Evolutionary conservation across 345 rosid species (phyloP), one percentile per base, ranked within the genome.

Genomic region (Alliaria petiolata): DNA sequence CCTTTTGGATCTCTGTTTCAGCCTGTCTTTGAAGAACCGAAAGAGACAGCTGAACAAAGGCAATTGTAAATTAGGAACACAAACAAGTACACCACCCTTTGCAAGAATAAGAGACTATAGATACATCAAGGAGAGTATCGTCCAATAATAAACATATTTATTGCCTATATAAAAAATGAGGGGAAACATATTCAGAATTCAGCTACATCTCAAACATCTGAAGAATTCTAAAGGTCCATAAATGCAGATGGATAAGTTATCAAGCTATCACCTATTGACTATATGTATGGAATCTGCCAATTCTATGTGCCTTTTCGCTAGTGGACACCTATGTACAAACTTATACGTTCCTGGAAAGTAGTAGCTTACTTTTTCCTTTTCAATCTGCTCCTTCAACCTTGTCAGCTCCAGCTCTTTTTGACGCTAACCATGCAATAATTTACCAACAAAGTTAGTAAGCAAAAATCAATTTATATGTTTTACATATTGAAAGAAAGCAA

Each of bases 391-490:
- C 80, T 89, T 89, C 84, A 93, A 78, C 65, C 1, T 80, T 51
- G 87, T 83, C 71, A 93, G 62, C 78, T 93, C 95, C 86, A 86
- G 75, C 86, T 89, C 97, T 82, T 89, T 93, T 67, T 89, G 88
- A 69, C 77, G 85, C 98, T 91, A 76, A 51, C 42, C 64, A 79
- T 40, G 70, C 56, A 62, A 83, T 67, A 51, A 13, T 43, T 40
- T 5, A 65, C 65, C 17, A 53, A 26, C 8, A 71, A 42, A 44
- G 3, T 45, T 40, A 22, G 62, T 52, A 1, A 28, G 69, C 33
- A 65, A 53, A 60, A 74, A 43, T 59, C 57, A 65, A 6, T 60
- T 65, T 34, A 65, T 49, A 0, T 6, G 34, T 3, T 53, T 49
- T 55, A 63, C 40, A 57, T 70, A 49, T 17, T 65, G 31, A 57